phyloP scores from a whole-genome alignment of 78 protist genomes.

The Goniomonas avonlea region DNA sequence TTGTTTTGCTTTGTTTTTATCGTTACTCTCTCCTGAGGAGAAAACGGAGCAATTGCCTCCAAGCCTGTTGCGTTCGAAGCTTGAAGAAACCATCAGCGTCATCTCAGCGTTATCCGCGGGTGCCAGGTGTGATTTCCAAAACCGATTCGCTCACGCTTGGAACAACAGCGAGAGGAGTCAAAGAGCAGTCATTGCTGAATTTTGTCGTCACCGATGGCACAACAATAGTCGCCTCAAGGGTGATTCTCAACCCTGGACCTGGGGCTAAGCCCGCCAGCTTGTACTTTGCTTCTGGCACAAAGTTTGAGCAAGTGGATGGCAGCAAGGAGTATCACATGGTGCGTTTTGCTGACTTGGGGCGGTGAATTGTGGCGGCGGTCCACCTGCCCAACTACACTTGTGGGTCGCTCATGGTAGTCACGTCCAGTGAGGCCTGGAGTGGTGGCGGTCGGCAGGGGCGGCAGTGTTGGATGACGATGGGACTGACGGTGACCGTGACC shows the following conservation, averaged over 20 bases:
- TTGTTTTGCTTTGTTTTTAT: background rate
- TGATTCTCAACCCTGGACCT: background rate
- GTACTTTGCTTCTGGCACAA: conserved; percentile 11
- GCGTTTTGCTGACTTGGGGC: no score
- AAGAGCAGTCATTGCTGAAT: conserved; percentile 20
- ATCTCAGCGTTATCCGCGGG: background rate
- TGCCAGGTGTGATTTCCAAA: background rate
- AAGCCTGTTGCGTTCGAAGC: background rate
- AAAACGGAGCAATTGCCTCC: background rate
- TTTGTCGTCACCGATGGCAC: conserved; percentile 37
- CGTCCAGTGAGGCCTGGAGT: no score
- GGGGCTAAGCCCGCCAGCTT: background rate
- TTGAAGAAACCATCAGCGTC: background rate
- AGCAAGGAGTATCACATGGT: background rate
- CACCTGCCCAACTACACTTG: no score
- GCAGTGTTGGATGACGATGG: no score
- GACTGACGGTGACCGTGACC: no score
- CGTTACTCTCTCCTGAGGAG: background rate
- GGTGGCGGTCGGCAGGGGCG: no score
- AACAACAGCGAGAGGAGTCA: background rate
- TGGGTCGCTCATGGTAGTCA: no score
- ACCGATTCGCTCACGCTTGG: no score
- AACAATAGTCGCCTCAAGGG: conserved; percentile 2
- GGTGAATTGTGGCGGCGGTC: no score
- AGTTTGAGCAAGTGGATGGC: background rate